Conservation (phyloP, 2,329 filamentous ascomycete genomes). For the Chaetomium globosum region DNA sequence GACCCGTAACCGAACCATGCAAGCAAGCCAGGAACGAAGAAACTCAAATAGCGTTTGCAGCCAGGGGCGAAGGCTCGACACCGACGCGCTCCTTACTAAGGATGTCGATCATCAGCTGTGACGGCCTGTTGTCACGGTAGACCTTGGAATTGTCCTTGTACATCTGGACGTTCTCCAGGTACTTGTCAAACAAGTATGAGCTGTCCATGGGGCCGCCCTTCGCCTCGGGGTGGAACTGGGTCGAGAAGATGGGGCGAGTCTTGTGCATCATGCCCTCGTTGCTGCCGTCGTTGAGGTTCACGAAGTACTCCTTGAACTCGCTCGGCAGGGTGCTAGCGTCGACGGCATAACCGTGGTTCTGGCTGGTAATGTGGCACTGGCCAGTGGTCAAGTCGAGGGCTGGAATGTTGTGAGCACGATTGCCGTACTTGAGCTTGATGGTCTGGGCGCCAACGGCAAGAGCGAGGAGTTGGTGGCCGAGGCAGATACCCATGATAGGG, state of each 20-base stretch:
- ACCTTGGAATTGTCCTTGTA: conserved; percentile 83
- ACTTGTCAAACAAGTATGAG: conserved; percentile 94
- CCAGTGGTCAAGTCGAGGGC: conserved; percentile 92
- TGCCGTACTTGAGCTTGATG: conserved; percentile 98
- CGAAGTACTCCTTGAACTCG: conserved; percentile 97
- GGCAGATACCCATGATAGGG: conserved; percentile 96
- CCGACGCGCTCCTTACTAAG: conserved; percentile 93
- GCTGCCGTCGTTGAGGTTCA: conserved; percentile 95
- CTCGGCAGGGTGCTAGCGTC: conserved; percentile 77
- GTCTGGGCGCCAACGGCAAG: conserved; percentile 86
- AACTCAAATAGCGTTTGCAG: conserved; percentile 46
- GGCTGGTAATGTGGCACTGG: conserved; percentile 96
- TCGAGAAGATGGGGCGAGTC: conserved; percentile 94
- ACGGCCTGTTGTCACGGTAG: conserved; percentile 85
- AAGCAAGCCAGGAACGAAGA: conserved; percentile 5
- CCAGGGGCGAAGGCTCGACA: conserved; percentile 70
- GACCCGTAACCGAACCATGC: conserved; percentile 26
- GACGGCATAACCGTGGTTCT: conserved; percentile 98
- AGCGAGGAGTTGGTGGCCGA: conserved; percentile 94
- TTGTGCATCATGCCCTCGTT: conserved; percentile 99
- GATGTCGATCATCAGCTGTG: conserved; percentile 84
- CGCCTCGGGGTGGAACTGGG: conserved; percentile 98
- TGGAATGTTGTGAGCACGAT: conserved; percentile 98
- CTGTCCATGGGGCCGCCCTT: conserved; percentile 97
- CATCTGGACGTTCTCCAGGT: conserved; percentile 82